phyloP scores from a whole-genome alignment of 202 grass and related monocot genomes.

The Carex sylvatica region DNA sequence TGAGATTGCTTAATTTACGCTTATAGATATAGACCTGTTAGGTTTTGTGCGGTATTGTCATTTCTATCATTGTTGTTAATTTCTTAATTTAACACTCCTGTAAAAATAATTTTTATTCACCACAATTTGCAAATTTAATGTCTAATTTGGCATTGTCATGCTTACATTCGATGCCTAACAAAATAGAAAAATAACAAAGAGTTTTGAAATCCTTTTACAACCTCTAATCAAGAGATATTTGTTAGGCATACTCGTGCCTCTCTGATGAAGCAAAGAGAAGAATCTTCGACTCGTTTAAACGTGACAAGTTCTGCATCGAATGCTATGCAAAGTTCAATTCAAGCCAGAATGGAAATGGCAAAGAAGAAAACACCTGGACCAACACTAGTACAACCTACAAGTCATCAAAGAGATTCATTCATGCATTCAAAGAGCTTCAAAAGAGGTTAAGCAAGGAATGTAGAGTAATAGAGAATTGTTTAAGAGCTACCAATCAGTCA shows the following conservation, averaged over 20 bases:
- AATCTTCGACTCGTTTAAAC: constrained; percentile 47
- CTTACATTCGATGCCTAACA: background rate
- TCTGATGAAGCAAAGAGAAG: constrained; percentile 53
- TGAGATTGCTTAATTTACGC: background rate
- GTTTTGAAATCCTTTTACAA: background rate
- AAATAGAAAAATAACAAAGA: background rate
- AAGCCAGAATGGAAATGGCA: background rate
- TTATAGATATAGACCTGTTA: background rate
- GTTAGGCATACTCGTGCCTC: constrained; percentile 75
- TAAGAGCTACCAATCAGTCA: constrained; percentile 38
- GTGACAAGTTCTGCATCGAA: constrained; percentile 46
- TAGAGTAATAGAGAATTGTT: constrained; percentile 59
- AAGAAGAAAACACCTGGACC: background rate
- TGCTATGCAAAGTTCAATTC: constrained; percentile 44
- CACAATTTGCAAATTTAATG: background rate
- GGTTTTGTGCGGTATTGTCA: background rate
- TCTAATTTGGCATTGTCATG: background rate
- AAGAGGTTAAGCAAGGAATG: constrained; percentile 61
- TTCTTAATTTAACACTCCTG: background rate
- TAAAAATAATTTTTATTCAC: background rate
- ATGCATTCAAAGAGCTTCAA: constrained; percentile 54
- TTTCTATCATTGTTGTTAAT: background rate
- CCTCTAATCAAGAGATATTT: constrained; percentile 7
- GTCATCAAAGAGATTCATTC: constrained; percentile 15
- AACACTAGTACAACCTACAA: background rate